These are phyloP conservation scores for Alliaria petiolata DNA, from an alignment of 345 rosid species.

Conservation along the genomic window DNA sequence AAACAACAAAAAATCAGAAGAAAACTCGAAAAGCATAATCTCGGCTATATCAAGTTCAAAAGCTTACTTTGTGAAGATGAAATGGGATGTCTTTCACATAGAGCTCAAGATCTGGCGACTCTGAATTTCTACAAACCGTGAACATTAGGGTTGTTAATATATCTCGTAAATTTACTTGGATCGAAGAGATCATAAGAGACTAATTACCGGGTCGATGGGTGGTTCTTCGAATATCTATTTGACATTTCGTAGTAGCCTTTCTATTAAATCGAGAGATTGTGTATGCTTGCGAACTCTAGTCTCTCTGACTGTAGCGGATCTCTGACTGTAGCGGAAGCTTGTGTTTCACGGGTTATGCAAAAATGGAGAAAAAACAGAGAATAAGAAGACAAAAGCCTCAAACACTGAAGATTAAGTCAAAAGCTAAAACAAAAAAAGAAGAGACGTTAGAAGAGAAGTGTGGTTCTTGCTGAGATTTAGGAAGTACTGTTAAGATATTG, in stretches of 20 bases:
- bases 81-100: conserved; percentile 40
- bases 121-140: conserved; percentile 37
- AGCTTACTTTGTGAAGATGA: conserved; percentile 44
- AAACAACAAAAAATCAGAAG: conserved; percentile 14
- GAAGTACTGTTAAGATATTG: conserved; percentile 20
- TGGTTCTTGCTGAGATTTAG: conserved; percentile 18
- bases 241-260: no score
- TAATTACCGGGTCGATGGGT: neutral
- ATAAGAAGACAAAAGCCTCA: neutral
- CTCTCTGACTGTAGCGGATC: no score
- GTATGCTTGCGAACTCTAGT: no score
- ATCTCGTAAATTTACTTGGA: neutral
- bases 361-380: conserved; percentile 1
- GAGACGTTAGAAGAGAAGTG: conserved; percentile 25
- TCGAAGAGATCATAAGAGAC: neutral
- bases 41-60: neutral
- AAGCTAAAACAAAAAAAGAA: neutral
- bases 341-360: neutral
- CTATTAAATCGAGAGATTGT: no score
- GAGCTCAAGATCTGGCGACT: conserved; percentile 39
- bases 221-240: neutral
- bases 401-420: conserved; percentile 3
- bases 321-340: conserved; percentile 11
- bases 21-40: neutral
- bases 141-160: neutral